Percentiles rank a stretch among this genome's conserved stretches.
phyloP scores from a whole-genome alignment of 352 stramenopile species.

The Globisporangium iwayamae region DNA sequence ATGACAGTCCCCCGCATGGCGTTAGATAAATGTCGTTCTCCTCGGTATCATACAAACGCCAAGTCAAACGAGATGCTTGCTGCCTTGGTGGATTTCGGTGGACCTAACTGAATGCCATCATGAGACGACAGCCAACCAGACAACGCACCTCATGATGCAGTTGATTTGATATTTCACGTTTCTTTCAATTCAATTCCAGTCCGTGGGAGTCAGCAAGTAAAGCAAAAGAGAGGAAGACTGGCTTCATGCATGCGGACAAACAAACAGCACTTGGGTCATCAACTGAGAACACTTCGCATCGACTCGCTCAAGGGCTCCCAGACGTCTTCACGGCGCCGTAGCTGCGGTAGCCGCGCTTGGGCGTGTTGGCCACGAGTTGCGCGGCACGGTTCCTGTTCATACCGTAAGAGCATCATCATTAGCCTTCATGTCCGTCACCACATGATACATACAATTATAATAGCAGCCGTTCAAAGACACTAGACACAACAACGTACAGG shows the following conservation, averaged over 20 bases:
- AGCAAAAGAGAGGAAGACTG: not conserved
- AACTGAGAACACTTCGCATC: not conserved
- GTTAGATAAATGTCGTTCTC: too few species aligned
- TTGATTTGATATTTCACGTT: not conserved
- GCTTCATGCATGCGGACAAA: not conserved
- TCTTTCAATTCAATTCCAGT: not conserved
- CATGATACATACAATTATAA: not conserved
- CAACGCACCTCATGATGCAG: not conserved
- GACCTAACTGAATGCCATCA: too few species aligned
- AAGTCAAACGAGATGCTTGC: too few species aligned
- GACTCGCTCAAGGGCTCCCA: constrained; percentile 8
- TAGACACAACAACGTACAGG: constrained; percentile 12
- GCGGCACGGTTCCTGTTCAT: constrained; percentile 13
- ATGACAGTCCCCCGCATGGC: too few species aligned
- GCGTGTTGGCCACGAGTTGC: constrained; percentile 15
- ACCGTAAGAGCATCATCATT: not conserved
- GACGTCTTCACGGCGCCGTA: constrained; percentile 16
- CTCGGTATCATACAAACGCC: too few species aligned
- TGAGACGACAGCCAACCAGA: too few species aligned
- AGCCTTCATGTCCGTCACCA: not conserved
- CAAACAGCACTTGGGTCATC: not conserved
- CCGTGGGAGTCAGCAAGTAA: not conserved
- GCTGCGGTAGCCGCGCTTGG: constrained; percentile 18
- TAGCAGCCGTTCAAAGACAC: not conserved
- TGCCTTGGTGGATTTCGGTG: too few species aligned